Evolutionary conservation across 768 basidiomycete species (phyloP), one percentile per base, ranked within the genome.

Genomic region (Mrakia hoshinonis): DNA sequence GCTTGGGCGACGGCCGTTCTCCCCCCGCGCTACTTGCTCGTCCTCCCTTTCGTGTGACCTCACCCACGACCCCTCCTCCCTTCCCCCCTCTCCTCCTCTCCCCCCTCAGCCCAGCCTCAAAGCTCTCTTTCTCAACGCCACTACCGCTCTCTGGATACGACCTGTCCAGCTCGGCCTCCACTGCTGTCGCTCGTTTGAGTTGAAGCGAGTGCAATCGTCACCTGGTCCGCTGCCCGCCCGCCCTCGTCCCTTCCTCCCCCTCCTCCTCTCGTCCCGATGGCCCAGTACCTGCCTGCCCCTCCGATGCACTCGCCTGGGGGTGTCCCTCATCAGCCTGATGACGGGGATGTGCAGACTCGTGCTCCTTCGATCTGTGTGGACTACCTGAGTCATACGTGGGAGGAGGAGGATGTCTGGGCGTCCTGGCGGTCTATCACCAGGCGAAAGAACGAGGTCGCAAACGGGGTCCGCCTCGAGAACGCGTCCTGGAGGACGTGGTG

Each of bases 401-500:
- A 87, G 75, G 95, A 99, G 80, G 95, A 97, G 80, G 95, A 99
- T 79, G 91, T 98, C 13, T 96, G 92, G 92, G 87, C 90, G 68
- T 90, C 89, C n/a, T 99, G 95, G 95, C 85, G 94, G 75, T 91
- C 87, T 78, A 98, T 97, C 92, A 98, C 95, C 60, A 85, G 91
- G 69, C 92, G 93, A 83, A 99, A 98, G 86, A 90, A 95, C 79
- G 95, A 92, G 81, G 96, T 99, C 77, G 87, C 91, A 7, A 98
- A 99, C 79, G 95, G 95, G 60, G 84, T 89, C 61, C 83, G 95
- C 62, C 85, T 99, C 69, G 96, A 99, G 83, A 99, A 99, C 77
- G 96, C 96, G 11, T 91, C 89, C 73, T 99, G 95, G 95, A 83
- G 95, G 51, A 98, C 94, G 1, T 99, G 95, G 95, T 97, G 94